Percentiles rank a stretch among this genome's conserved stretches.
Conservation (phyloP, 2,329 filamentous ascomycete genomes). For the Xylariaceae sp. region DNA sequence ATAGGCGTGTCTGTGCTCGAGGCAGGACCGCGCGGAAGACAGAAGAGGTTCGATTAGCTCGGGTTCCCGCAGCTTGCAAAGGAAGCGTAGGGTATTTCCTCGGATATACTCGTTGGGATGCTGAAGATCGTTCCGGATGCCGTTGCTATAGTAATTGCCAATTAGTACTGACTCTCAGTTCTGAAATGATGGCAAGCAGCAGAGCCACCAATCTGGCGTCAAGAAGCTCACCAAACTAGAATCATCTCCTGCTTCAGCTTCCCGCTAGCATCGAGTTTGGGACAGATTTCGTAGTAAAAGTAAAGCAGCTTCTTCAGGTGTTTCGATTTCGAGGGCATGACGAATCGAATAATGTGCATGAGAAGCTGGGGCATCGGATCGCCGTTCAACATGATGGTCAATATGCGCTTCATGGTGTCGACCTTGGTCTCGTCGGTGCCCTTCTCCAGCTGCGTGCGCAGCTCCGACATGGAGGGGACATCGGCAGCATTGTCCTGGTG, state of each 20-base stretch:
- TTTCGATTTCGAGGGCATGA: constrained; percentile 98
- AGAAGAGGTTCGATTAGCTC: constrained; percentile 95
- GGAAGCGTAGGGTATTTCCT: constrained; percentile 95
- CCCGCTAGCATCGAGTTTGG: constrained; percentile 83
- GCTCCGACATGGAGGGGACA: constrained; percentile 81
- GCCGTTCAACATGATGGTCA: constrained; percentile 97
- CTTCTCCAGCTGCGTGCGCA: constrained; percentile 91
- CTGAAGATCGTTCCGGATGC: constrained; percentile 94
- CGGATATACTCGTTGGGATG: constrained; percentile 98
- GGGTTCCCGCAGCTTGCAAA: constrained; percentile 91
- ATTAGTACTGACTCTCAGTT: constrained; percentile 7
- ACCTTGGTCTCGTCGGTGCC: constrained; percentile 88
- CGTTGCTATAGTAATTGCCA: constrained; percentile 60
- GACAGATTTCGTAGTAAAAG: constrained; percentile 99
- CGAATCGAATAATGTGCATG: constrained; percentile 99
- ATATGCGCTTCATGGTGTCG: constrained; percentile 92
- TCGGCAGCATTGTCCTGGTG: constrained; percentile 97
- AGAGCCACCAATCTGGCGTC: background rate
- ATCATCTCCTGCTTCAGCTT: constrained; percentile 99
- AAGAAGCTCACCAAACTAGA: constrained; percentile 72
- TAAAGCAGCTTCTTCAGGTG: constrained; percentile 95
- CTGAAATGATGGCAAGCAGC: background rate
- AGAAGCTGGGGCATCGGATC: constrained; percentile 91
- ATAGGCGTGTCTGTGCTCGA: constrained; percentile 95
- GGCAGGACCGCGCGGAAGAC: constrained; percentile 83